Conservation (phyloP, 73 alveolate species). For the Paramecium sonneborni region DNA sequence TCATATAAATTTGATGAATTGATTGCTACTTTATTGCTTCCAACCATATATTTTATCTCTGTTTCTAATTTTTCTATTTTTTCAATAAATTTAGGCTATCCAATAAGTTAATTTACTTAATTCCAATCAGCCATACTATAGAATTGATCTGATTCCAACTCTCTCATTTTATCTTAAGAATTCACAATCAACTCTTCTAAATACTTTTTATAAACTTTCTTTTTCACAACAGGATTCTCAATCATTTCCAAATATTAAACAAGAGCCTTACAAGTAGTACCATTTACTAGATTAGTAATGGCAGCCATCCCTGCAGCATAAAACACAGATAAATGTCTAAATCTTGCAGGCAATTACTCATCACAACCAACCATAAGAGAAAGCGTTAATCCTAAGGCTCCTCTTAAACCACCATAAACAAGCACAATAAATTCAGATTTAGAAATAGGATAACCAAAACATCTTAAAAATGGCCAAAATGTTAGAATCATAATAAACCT, state of each 20-base stretch:
- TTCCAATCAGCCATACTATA: conserved; percentile 73
- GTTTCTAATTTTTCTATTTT: neutral
- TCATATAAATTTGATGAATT: conserved; percentile 15
- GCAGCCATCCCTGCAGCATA: conserved; percentile 78
- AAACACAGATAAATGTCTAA: conserved; percentile 63
- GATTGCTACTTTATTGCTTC: neutral
- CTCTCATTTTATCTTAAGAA: conserved; percentile 62
- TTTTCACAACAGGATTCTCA: conserved; percentile 55
- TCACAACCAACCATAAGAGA: conserved; percentile 70
- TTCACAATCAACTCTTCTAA: conserved; percentile 30
- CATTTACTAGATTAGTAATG: conserved; percentile 70
- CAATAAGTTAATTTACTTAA: conserved; percentile 54
- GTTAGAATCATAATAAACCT: conserved; percentile 57
- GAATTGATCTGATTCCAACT: conserved; percentile 61
- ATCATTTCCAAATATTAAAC: conserved; percentile 62
- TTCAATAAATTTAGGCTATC: conserved; percentile 55
- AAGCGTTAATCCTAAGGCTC: conserved; percentile 75
- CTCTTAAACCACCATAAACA: conserved; percentile 74
- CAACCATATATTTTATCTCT: conserved; percentile 12
- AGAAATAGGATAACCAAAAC: conserved; percentile 67
- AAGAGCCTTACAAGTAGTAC: conserved; percentile 65
- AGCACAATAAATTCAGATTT: conserved; percentile 57
- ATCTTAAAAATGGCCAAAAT: conserved; percentile 56
- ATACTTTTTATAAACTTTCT: conserved; percentile 50
- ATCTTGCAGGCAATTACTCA: conserved; percentile 58